phyloP scores from a whole-genome alignment of 2,329 filamentous ascomycete genomes.

The Phyllosticta ampelicida region DNA sequence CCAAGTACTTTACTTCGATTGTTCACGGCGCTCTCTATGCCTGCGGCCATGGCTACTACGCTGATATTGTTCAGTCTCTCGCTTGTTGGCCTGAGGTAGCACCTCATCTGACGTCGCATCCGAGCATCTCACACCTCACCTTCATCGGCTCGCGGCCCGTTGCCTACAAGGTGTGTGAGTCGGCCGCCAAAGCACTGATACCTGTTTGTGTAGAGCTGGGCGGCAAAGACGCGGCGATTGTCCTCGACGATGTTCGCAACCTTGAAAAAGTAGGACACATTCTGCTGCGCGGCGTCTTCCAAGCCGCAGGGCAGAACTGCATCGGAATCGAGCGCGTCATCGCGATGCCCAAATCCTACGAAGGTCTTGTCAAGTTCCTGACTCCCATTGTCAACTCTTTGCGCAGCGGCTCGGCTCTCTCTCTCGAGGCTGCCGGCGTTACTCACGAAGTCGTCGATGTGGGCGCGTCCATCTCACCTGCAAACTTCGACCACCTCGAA shows the following conservation, averaged over 20 bases:
- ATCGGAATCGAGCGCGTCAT: slow-evolving; percentile 94
- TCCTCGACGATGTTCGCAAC: slow-evolving; percentile 65
- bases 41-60: slow-evolving; percentile 76
- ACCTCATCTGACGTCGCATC: slow-evolving; percentile 72
- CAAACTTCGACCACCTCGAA: slow-evolving; percentile 67
- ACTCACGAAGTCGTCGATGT: slow-evolving; percentile 51
- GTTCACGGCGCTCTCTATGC: slow-evolving; percentile 67
- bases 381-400: slow-evolving; percentile 63
- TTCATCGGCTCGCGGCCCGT: slow-evolving; percentile 89
- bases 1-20: slow-evolving; percentile 69
- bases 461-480: slow-evolving; percentile 78
- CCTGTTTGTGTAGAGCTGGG: slow-evolving; percentile 86
- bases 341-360: slow-evolving; percentile 65
- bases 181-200: slow-evolving; percentile 74
- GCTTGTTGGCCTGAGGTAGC: slow-evolving; percentile 83
- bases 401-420: slow-evolving; percentile 60
- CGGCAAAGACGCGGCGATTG: slow-evolving; percentile 84
- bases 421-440: slow-evolving; percentile 24
- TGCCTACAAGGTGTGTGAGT: slow-evolving; percentile 77
- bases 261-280: slow-evolving; percentile 67
- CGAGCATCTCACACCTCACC: slow-evolving; percentile 75
- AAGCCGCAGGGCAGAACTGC: slow-evolving; percentile 93
- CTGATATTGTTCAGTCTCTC: slow-evolving; percentile 71
- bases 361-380: slow-evolving; percentile 58
- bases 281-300: slow-evolving; percentile 85